These are phyloP conservation scores for Pythium aquatile DNA, from an alignment of 352 stramenopile species.

Conservation along the genomic window DNA sequence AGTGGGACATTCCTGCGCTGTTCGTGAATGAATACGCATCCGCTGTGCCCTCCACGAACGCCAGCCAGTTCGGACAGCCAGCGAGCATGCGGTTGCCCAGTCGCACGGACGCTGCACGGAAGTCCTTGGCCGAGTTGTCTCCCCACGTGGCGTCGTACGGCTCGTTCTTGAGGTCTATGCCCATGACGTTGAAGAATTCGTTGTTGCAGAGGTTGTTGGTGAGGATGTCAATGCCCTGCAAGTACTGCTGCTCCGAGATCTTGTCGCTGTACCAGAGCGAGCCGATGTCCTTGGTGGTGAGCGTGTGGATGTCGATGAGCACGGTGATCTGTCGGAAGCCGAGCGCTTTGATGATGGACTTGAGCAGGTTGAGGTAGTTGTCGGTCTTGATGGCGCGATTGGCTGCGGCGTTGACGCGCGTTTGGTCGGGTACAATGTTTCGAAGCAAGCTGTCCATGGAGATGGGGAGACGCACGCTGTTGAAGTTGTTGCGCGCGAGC, in stretches of 20 bases:
- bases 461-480: conserved; percentile 64
- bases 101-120: conserved; percentile 38
- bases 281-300: conserved; percentile 30
- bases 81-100: conserved; percentile 69
- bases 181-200: conserved; percentile 72
- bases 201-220: conserved; percentile 44
- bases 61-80: conserved; percentile 66
- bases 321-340: conserved; percentile 43
- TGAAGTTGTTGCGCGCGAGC: conserved; percentile 74
- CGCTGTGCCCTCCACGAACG: conserved; percentile 67
- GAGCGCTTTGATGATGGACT: conserved; percentile 42
- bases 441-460: conserved; percentile 36
- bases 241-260: conserved; percentile 31
- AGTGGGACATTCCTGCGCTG: conserved; percentile 42
- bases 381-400: conserved; percentile 57
- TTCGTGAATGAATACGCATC: conserved; percentile 35
- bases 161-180: conserved; percentile 76
- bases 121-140: conserved; percentile 43
- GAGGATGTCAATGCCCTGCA: conserved; percentile 35
- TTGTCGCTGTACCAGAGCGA: conserved; percentile 38
- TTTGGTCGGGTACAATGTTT: conserved; percentile 35
- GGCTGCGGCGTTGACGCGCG: conserved; percentile 33
- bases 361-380: conserved; percentile 37
- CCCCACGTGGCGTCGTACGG: conserved; percentile 54
- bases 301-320: conserved; percentile 40